Evolutionary conservation across 2,329 filamentous ascomycete genomes (phyloP).

Genomic region (Fusarium verticillioides): DNA sequence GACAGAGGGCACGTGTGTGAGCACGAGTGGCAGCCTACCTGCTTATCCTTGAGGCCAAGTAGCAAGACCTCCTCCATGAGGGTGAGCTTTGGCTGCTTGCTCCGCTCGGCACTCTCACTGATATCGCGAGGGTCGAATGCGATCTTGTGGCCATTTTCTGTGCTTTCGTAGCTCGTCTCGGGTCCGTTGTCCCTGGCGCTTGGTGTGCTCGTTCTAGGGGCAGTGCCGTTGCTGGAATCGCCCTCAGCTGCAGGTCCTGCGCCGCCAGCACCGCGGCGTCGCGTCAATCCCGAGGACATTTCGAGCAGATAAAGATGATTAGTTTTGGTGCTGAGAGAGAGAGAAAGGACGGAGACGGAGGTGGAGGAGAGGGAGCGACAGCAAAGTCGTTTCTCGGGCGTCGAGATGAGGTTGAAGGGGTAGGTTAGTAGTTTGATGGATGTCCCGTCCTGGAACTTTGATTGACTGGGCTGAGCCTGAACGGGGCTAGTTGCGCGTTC

Average conservation of each 20-base stretch:
- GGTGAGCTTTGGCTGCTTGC: slow-evolving; percentile 97
- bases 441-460: slow-evolving; percentile 37
- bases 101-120: slow-evolving; percentile 93
- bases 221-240: slow-evolving; percentile 65
- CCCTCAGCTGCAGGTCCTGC: slow-evolving; percentile 66
- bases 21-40: slow-evolving; percentile 66
- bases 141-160: slow-evolving; percentile 98
- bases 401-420: slow-evolving; percentile 44
- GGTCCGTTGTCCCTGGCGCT: slow-evolving; percentile 66
- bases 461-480: slow-evolving; percentile 43
- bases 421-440: slow-evolving; percentile 22
- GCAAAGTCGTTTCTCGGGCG: slow-evolving; percentile 26
- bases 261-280: slow-evolving; percentile 77
- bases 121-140: slow-evolving; percentile 97
- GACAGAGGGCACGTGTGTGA: slow-evolving; percentile 24
- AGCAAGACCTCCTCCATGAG: slow-evolving; percentile 98
- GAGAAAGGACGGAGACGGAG: slow-evolving; percentile 22
- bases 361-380: slow-evolving; percentile 12
- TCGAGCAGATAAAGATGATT: slow-evolving; percentile 21
- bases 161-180: slow-evolving; percentile 88
- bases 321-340: slow-evolving; percentile 13
- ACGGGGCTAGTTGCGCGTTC: slow-evolving; percentile 44
- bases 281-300: slow-evolving; percentile 65
- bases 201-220: slow-evolving; percentile 66
- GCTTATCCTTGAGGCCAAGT: slow-evolving; percentile 97